These are phyloP conservation scores for Drechslerella dactyloides DNA, from an alignment of 2,329 filamentous ascomycete species.

Conservation along the genomic window DNA sequence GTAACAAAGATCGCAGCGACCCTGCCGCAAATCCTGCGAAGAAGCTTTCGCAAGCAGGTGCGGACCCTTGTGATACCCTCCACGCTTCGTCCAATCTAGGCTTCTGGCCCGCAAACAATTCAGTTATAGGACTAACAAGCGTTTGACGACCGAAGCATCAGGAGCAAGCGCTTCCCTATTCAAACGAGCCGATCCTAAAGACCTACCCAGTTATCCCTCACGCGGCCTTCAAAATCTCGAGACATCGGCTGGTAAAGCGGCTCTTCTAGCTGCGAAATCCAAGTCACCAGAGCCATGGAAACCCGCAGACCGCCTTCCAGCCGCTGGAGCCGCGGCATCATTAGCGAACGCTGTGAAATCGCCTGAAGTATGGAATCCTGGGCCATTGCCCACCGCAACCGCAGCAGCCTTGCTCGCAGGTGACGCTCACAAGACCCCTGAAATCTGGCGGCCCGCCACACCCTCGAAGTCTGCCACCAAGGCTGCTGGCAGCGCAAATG, in stretches of 20 bases:
- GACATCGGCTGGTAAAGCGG: constrained; percentile 38
- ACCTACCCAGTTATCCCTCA: constrained; percentile 47
- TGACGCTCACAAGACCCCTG: constrained; percentile 28
- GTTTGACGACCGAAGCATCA: not conserved
- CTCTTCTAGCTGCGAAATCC: constrained; percentile 23
- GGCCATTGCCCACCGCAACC: constrained; percentile 23
- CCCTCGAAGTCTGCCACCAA: constrained; percentile 35
- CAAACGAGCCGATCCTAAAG: constrained; percentile 38
- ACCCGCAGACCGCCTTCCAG: constrained; percentile 30
- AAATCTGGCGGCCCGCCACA: constrained; percentile 29
- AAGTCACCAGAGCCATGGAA: constrained; percentile 42
- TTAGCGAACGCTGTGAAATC: constrained; percentile 41
- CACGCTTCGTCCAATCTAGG: no score
- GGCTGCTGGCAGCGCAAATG: constrained; percentile 24
- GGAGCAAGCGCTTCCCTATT: constrained; percentile 15
- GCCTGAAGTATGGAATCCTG: constrained; percentile 40
- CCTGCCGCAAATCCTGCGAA: constrained; percentile 6
- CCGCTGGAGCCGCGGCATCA: constrained; percentile 41
- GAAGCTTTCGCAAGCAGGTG: constrained; percentile 9
- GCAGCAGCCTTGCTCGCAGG: constrained; percentile 38
- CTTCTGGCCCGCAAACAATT: no score
- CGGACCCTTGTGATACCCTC: no score
- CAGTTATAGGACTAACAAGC: no score
- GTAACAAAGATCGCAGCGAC: constrained; percentile 9
- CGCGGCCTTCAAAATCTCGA: constrained; percentile 35